These are phyloP conservation scores for Vaccinium macrocarpon DNA, from an alignment of 148 eudicot species.

Conservation along the genomic window DNA sequence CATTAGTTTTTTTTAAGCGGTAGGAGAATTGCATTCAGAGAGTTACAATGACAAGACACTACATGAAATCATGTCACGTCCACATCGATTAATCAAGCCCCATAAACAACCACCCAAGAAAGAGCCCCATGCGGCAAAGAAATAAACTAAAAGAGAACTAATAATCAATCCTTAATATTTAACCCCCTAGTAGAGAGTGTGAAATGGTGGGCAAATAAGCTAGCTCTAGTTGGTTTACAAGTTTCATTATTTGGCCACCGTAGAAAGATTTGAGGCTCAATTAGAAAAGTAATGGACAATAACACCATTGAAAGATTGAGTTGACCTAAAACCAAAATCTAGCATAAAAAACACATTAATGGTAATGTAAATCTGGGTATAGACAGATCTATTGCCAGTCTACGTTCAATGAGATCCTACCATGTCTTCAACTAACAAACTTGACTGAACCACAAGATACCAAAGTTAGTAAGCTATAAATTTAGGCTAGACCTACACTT, in stretches of 20 bases:
- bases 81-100: too few relatives aligned
- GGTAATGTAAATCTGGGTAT: neutral
- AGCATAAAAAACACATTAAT: neutral
- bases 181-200: too few relatives aligned
- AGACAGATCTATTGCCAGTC: neutral
- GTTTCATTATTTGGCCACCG: neutral
- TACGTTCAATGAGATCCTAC: neutral
- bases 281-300: neutral
- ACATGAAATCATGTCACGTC: too few relatives aligned
- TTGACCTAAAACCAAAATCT: too few relatives aligned
- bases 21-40: too few relatives aligned
- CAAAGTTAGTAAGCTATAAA: neutral
- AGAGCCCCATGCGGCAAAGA: too few relatives aligned
- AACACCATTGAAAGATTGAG: neutral
- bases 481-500: neutral
- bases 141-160: too few relatives aligned
- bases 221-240: neutral
- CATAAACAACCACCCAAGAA: too few relatives aligned
- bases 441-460: conserved; percentile 1
- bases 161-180: too few relatives aligned
- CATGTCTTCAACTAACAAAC: neutral
- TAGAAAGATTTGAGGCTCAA: neutral
- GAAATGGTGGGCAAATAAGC: too few relatives aligned
- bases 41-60: too few relatives aligned
- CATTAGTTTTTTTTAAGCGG: neutral